Conservation (phyloP, 2,329 filamentous ascomycete genomes). For the Cladophialophora yegresii region DNA sequence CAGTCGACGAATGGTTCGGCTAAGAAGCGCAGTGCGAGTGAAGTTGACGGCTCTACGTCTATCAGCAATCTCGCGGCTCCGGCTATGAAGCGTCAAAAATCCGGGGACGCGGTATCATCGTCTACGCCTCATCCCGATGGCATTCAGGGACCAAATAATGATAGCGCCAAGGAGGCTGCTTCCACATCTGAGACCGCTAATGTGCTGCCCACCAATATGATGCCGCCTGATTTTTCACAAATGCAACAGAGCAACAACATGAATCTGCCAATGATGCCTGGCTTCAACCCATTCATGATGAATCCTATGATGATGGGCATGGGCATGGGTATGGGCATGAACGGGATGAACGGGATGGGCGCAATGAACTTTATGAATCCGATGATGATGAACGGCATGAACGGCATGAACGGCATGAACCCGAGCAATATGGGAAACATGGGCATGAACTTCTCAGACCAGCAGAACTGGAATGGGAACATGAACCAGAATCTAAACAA, state of each 20-base stretch:
- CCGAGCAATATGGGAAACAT: slow-evolving; percentile 39
- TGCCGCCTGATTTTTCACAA: slow-evolving; percentile 39
- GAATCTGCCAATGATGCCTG: slow-evolving; percentile 34
- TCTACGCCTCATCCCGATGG: slow-evolving; percentile 38
- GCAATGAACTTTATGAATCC: slow-evolving; percentile 43
- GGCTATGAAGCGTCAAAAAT: slow-evolving; percentile 49
- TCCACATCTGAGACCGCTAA: slow-evolving; percentile 26
- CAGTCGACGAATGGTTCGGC: slow-evolving; percentile 42
- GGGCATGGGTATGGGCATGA: slow-evolving; percentile 39
- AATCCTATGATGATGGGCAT: slow-evolving; percentile 53
- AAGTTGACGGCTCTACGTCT: slow-evolving; percentile 61
- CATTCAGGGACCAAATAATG: slow-evolving; percentile 1
- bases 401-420: slow-evolving; percentile 34
- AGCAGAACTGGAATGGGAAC: slow-evolving; percentile 39
- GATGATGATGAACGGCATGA: slow-evolving; percentile 42
- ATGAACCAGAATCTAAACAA: slow-evolving; percentile 36
- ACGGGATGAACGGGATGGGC: slow-evolving; percentile 42
- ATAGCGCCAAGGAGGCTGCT: slow-evolving; percentile 13
- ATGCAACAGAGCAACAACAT: slow-evolving; percentile 35
- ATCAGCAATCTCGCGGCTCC: slow-evolving; percentile 45
- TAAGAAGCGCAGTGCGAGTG: slow-evolving; percentile 81
- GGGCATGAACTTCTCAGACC: slow-evolving; percentile 38
- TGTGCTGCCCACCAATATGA: slow-evolving; percentile 37
- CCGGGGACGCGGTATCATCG: slow-evolving; percentile 42
- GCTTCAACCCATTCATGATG: slow-evolving; percentile 43